Evolutionary conservation across 345 rosid genomes (phyloP), one percentile per base, ranked within the genome.

Genomic region (Litchi chinensis): DNA sequence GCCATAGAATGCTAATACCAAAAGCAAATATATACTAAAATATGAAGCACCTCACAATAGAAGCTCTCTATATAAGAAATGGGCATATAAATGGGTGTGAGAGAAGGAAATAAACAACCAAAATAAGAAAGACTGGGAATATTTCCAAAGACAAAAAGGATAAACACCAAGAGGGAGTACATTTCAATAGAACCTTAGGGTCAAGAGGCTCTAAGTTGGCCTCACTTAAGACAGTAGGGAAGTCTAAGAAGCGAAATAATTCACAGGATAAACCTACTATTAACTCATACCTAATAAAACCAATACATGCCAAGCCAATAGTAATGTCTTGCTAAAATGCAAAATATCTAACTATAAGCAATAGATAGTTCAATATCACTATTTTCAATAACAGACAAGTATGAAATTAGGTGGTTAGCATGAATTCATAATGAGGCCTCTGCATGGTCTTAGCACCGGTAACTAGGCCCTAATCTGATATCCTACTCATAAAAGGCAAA

Each of bases 1-100:
- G 89, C 76, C 77, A 86, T 21, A 22, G 28, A 59, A 50, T 65
- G 28, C 40, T 48, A 8, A 57, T 48, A 41, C 37, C 10, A 22
- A 63, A n/a, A 54, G 41, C 21, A 60, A 6, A 60, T 60, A 9
- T 21, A 60, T 2, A 60, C 0, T 57, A 57, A 50, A 19, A 8
- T 60, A 60, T 22, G 65, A n/a, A 59, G 64, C 26, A 19, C 64
- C 26, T 59, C 10, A 59, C 64, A 16, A 52, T 59, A 21, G 26
- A n/a, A 21, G 9, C 22, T 12, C 22, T 8, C 28, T 2, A 74
- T 2, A 1, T 26, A 18, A 28, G 40, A 56, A 64, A 60, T 24
- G 10, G 37, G 52, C 43, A 60, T 16, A 59, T 16, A 11, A 60
- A 56, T 2, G 37, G 52, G 50, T n/a, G n/a, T 26, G 13, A 48